Evolutionary conservation across 148 eudicot genomes (phyloP).

Genomic region (Pharnaceum exiguum): DNA sequence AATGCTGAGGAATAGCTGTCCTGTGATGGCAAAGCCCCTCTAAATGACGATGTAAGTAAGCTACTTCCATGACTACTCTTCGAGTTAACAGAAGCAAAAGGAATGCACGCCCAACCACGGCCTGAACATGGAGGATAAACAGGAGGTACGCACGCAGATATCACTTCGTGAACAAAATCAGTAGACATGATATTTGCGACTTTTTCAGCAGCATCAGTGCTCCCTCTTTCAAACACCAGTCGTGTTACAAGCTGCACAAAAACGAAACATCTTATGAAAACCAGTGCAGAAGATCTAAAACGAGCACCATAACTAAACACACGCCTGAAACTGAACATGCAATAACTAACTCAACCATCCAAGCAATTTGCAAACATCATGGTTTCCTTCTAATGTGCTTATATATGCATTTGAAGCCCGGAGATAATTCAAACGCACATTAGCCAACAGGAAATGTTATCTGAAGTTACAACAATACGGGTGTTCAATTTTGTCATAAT

Average conservation of each 20-base stretch:
- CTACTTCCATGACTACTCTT: slow-evolving; percentile 44
- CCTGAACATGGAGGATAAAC: slow-evolving; percentile 92
- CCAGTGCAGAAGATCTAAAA: too few relatives aligned
- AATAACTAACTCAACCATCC: too few relatives aligned
- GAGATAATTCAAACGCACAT: too few relatives aligned
- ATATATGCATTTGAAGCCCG: too few relatives aligned
- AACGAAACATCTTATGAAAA: slow-evolving; percentile 4
- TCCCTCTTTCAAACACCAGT: slow-evolving; percentile 84
- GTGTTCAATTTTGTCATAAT: too few relatives aligned
- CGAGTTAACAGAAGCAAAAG: slow-evolving; percentile 54
- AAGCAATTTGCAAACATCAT: too few relatives aligned
- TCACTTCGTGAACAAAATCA: slow-evolving; percentile 98
- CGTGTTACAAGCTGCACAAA: slow-evolving; percentile 87
- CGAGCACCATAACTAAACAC: too few relatives aligned
- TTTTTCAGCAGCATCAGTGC: slow-evolving; percentile 98
- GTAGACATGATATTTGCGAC: slow-evolving; percentile 93
- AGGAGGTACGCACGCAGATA: slow-evolving; percentile 97
- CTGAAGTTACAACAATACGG: too few relatives aligned
- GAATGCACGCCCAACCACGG: slow-evolving; percentile 98
- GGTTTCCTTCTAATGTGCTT: too few relatives aligned
- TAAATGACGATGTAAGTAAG: slow-evolving; percentile 49
- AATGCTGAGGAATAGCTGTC: slow-evolving; percentile 52
- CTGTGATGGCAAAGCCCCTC: slow-evolving; percentile 54
- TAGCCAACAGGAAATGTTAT: too few relatives aligned
- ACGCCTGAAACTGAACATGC: too few relatives aligned